Percentiles rank a stretch among this genome's conserved stretches.
Conservation (phyloP, 805 yeast species). For the Kazachstania viticola region DNA sequence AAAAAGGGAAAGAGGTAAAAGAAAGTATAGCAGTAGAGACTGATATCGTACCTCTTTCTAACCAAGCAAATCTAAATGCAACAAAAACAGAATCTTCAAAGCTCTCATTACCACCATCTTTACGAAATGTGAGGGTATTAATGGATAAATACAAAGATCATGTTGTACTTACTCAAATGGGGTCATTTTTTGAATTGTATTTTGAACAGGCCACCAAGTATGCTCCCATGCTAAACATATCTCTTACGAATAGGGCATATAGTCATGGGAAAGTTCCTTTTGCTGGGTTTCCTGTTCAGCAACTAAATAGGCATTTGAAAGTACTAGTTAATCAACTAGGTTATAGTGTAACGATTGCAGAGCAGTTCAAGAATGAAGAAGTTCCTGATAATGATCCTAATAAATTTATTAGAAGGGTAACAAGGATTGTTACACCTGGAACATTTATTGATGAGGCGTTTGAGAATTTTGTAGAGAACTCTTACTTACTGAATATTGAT, state of each 20-base stretch:
- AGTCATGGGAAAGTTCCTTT: slow-evolving; percentile 45
- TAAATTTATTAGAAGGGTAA: slow-evolving; percentile 52
- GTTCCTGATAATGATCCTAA: slow-evolving; percentile 26
- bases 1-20: no score
- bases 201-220: slow-evolving; percentile 74
- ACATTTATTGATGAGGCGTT: slow-evolving; percentile 82
- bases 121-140: slow-evolving; percentile 27
- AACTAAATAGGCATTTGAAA: slow-evolving; percentile 61
- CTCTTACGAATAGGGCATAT: slow-evolving; percentile 48
- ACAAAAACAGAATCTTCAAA: no score
- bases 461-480: slow-evolving; percentile 58
- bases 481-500: slow-evolving; percentile 55
- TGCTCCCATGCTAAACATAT: slow-evolving; percentile 61
- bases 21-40: no score
- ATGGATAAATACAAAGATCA: slow-evolving; percentile 39
- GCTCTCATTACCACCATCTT: slow-evolving; percentile 27
- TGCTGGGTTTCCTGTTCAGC: slow-evolving; percentile 82
- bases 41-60: no score
- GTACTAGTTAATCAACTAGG: slow-evolving; percentile 60
- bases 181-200: slow-evolving; percentile 78
- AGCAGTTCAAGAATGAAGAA: slow-evolving; percentile 37
- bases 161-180: slow-evolving; percentile 69
- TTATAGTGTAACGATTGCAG: slow-evolving; percentile 71
- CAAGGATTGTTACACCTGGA: slow-evolving; percentile 84
- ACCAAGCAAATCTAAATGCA: no score